These are phyloP conservation scores for Colletotrichum salicis DNA, from an alignment of 2,329 filamentous ascomycete species.

Conservation along the genomic window DNA sequence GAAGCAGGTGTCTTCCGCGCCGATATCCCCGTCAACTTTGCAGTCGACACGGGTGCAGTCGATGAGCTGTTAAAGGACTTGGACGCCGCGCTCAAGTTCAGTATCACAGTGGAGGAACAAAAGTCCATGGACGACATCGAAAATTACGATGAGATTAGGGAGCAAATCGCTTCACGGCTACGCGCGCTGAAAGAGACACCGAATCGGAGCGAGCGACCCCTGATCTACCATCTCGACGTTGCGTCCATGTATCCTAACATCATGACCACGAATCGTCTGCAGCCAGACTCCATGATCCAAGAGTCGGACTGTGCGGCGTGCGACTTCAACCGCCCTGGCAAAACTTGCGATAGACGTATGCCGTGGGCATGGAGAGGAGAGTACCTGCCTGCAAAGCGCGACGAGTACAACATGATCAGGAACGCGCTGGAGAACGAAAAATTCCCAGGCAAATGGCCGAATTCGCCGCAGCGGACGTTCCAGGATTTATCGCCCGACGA, in stretches of 20 bases:
- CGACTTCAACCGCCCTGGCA: slow-evolving; percentile 97
- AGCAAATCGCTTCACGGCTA: slow-evolving; percentile 80
- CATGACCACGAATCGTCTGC: slow-evolving; percentile 98
- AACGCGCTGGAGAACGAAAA: slow-evolving; percentile 90
- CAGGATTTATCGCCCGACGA: slow-evolving; percentile 85
- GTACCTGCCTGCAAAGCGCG: slow-evolving; percentile 92
- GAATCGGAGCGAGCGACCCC: slow-evolving; percentile 83
- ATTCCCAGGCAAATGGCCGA: slow-evolving; percentile 83
- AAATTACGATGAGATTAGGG: slow-evolving; percentile 86
- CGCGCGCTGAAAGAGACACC: slow-evolving; percentile 81
- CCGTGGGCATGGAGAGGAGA: slow-evolving; percentile 99
- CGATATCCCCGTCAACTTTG: slow-evolving; percentile 95
- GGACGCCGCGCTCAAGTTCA: slow-evolving; percentile 89
- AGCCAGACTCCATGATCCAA: slow-evolving; percentile 98
- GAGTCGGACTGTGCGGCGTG: slow-evolving; percentile 97
- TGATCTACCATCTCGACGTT: slow-evolving; percentile 98
- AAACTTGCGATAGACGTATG: slow-evolving; percentile 93
- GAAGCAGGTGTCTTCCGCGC: slow-evolving; percentile 96
- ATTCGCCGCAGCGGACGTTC: slow-evolving; percentile 77
- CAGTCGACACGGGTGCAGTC: slow-evolving; percentile 86
- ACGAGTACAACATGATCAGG: slow-evolving; percentile 99
- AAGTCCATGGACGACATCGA: slow-evolving; percentile 82
- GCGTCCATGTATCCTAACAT: slow-evolving; percentile 99
- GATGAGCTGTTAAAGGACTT: slow-evolving; percentile 89
- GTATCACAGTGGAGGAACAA: slow-evolving; percentile 84